phyloP scores from a whole-genome alignment of 2,329 filamentous ascomycete genomes.

The Pyrenochaeta sp. region DNA sequence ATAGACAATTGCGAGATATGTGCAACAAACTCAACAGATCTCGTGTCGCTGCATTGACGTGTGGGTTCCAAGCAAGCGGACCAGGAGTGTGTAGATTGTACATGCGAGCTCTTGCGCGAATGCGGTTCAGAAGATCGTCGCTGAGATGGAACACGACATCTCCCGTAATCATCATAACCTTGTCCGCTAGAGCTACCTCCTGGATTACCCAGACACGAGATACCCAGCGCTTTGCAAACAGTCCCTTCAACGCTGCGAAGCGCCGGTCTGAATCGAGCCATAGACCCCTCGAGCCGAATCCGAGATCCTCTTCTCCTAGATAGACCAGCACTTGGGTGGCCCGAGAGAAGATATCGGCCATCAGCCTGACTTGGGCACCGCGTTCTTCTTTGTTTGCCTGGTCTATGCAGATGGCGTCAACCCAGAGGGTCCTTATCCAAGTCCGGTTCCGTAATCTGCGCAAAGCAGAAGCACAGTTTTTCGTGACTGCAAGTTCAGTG shows the following conservation, averaged over 20 bases:
- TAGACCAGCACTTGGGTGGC: constrained; percentile 17
- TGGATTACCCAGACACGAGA: constrained; percentile 27
- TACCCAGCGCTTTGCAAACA: constrained; percentile 18
- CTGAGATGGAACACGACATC: constrained; percentile 9
- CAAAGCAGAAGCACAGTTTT: constrained; percentile 19
- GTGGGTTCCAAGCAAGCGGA: constrained; percentile 17
- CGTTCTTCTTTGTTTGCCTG: constrained; percentile 20
- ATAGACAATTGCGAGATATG: constrained; percentile 13
- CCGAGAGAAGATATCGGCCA: constrained; percentile 21
- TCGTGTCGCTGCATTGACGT: constrained; percentile 15
- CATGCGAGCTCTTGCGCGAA: constrained; percentile 15
- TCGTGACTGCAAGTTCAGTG: constrained; percentile 8
- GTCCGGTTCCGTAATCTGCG: constrained; percentile 10
- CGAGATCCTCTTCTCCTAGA: constrained; percentile 16
- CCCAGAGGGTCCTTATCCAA: constrained; percentile 15
- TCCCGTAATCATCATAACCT: constrained; percentile 16
- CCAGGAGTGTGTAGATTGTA: constrained; percentile 16
- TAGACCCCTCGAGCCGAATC: constrained; percentile 7
- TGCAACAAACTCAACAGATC: constrained; percentile 16
- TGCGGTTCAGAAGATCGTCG: constrained; percentile 12
- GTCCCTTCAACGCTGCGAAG: constrained; percentile 5
- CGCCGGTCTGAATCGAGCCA: constrained; percentile 15
- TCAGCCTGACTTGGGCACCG: constrained; percentile 22
- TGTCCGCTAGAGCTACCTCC: constrained; percentile 23
- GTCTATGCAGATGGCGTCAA: constrained; percentile 28